phyloP scores from a whole-genome alignment of 305 asterid genomes.

The Salvia sclarea region DNA sequence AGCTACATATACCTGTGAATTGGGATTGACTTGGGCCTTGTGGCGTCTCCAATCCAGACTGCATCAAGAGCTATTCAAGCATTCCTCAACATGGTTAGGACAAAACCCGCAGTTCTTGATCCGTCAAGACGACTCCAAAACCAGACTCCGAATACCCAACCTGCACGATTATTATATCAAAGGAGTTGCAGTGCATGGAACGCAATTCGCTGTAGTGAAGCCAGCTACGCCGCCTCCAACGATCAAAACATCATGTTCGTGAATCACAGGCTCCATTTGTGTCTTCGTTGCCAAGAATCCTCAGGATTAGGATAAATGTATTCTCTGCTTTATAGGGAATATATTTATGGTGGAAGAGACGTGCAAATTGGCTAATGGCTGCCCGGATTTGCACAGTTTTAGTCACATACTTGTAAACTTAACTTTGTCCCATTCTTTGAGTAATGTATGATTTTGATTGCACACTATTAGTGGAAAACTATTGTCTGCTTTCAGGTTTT shows the following conservation, averaged over 20 bases:
- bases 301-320: neutral
- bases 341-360: neutral
- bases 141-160: slow-evolving; percentile 57
- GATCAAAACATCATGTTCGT: slow-evolving; percentile 50
- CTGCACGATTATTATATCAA: slow-evolving; percentile 31
- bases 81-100: slow-evolving; percentile 60
- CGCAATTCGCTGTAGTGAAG: slow-evolving; percentile 37
- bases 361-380: slow-evolving; percentile 22
- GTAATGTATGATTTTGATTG: no score
- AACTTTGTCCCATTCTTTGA: no score
- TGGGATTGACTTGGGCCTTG: slow-evolving; percentile 43
- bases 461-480: no score
- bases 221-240: slow-evolving; percentile 71
- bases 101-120: slow-evolving; percentile 68
- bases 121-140: no score
- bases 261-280: slow-evolving; percentile 18
- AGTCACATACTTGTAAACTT: no score
- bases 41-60: slow-evolving; percentile 55
- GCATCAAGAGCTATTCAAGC: slow-evolving; percentile 77
- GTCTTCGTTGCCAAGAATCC: neutral
- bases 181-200: neutral
- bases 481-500: no score
- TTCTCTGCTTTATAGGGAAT: neutral
- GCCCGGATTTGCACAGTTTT: neutral
- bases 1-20: slow-evolving; percentile 47